These are phyloP conservation scores for Dissophora ornata DNA, from an alignment of 192 early-diverging fungal species.

Conservation along the genomic window DNA sequence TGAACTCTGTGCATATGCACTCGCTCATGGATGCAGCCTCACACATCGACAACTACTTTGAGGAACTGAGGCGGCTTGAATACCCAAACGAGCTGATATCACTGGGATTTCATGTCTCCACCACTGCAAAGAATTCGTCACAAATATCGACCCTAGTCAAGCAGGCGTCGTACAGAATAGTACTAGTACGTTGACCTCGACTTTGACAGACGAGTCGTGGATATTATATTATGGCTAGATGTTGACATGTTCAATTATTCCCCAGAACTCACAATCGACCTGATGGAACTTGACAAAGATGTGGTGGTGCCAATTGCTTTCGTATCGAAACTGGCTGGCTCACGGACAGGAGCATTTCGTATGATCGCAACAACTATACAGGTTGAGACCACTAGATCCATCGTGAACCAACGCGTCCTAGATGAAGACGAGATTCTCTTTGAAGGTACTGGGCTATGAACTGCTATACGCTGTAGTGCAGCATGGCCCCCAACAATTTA, in stretches of 20 bases:
- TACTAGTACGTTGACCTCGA: slow-evolving; percentile 68
- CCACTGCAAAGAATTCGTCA: slow-evolving; percentile 60
- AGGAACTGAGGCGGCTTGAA: slow-evolving; percentile 61
- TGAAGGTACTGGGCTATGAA: too few species aligned
- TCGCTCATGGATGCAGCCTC: slow-evolving; percentile 69
- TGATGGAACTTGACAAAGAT: slow-evolving; percentile 75
- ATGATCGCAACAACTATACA: slow-evolving; percentile 81
- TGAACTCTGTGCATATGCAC: slow-evolving; percentile 64
- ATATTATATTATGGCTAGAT: slow-evolving; percentile 82
- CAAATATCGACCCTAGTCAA: slow-evolving; percentile 12
- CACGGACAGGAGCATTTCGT: slow-evolving; percentile 63
- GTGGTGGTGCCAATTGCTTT: slow-evolving; percentile 73
- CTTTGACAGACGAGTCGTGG: slow-evolving; percentile 72
- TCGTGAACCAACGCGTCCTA: slow-evolving; percentile 53
- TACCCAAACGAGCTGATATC: slow-evolving; percentile 75
- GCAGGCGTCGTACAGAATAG: slow-evolving; percentile 56
- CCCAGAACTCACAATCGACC: slow-evolving; percentile 63
- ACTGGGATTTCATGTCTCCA: slow-evolving; percentile 74
- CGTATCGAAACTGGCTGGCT: slow-evolving; percentile 52
- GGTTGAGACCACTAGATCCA: slow-evolving; percentile 70
- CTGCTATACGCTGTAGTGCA: too few species aligned
- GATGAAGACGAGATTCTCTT: slow-evolving; percentile 55
- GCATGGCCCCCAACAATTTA: too few species aligned
- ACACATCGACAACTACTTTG: slow-evolving; percentile 71
- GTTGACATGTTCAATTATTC: slow-evolving; percentile 78